Evolutionary conservation across 352 stramenopile species (phyloP).

Genomic region (Globisporangium alternatum): DNA sequence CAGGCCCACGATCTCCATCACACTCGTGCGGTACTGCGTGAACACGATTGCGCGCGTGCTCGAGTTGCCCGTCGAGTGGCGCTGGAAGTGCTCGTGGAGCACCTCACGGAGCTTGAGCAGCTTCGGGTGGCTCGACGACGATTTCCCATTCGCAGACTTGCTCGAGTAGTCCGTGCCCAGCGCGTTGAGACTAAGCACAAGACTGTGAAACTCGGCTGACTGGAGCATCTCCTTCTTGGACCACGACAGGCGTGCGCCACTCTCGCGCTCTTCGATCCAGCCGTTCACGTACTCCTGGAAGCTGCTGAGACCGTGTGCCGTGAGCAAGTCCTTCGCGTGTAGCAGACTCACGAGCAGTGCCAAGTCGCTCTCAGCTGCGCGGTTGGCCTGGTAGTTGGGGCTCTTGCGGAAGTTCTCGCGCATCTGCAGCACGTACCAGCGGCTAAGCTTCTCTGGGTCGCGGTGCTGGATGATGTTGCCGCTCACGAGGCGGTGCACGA

Average conservation of each 20-base stretch:
- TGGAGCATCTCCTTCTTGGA: slow-evolving; percentile 79
- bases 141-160: slow-evolving; percentile 7
- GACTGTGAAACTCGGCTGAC: slow-evolving; percentile 64
- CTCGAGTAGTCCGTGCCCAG: slow-evolving; percentile 19
- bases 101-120: slow-evolving; percentile 90
- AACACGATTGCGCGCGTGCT: slow-evolving; percentile 98
- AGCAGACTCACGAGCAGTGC: slow-evolving; percentile 70
- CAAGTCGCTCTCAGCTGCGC: slow-evolving; percentile 73
- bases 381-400: slow-evolving; percentile 56
- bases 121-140: slow-evolving; percentile 62
- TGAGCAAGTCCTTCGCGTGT: slow-evolving; percentile 79
- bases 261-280: slow-evolving; percentile 53
- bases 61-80: slow-evolving; percentile 54
- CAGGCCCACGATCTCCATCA: slow-evolving; percentile 91
- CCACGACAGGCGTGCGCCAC: slow-evolving; percentile 51
- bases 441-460: slow-evolving; percentile 71
- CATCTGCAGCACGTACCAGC: slow-evolving; percentile 79
- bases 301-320: slow-evolving; percentile 64
- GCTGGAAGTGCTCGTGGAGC: slow-evolving; percentile 83
- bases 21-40: slow-evolving; percentile 94
- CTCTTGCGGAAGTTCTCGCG: slow-evolving; percentile 73
- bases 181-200: slow-evolving; percentile 45
- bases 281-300: slow-evolving; percentile 69
- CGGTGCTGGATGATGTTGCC: slow-evolving; percentile 64
- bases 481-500: slow-evolving; percentile 53